A percentile compares a stretch with the other conserved stretches of the same genome.
Conservation (phyloP, 371 early-diverging fungal genomes). For the Mucor piriformis region DNA sequence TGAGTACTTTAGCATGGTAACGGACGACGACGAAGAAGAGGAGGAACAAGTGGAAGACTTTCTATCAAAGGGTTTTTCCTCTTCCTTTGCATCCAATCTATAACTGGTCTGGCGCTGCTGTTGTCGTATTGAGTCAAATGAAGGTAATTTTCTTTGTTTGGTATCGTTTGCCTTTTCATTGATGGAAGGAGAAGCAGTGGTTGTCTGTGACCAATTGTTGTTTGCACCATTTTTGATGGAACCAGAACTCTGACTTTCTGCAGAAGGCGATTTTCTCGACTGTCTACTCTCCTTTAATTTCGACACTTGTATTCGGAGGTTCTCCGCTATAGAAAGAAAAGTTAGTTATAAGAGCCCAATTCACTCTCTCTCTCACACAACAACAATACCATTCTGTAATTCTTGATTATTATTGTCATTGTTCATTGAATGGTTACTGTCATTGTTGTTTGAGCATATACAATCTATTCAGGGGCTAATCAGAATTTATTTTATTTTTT, state of each 20-base stretch:
- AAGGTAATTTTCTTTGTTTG: slow-evolving; percentile 15
- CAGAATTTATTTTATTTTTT: too few species aligned
- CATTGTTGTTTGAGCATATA: slow-evolving; percentile 6
- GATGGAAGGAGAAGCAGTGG: slow-evolving; percentile 3
- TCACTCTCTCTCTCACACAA: too few species aligned
- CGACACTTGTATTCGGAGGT: slow-evolving; percentile 27
- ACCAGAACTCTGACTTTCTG: neutral
- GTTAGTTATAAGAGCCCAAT: too few species aligned
- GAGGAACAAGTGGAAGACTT: slow-evolving; percentile 10
- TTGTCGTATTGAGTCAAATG: slow-evolving; percentile 21
- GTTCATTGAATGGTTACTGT: neutral
- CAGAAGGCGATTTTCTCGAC: neutral
- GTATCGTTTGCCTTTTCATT: slow-evolving; percentile 8
- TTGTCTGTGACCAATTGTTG: neutral
- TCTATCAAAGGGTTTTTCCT: slow-evolving; percentile 1
- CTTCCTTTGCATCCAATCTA: slow-evolving; percentile 4
- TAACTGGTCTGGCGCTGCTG: slow-evolving; percentile 10
- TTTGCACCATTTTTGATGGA: neutral
- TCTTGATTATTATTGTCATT: slow-evolving; percentile 18
- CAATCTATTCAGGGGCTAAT: slow-evolving; percentile 16
- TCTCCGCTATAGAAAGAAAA: slow-evolving; percentile 29
- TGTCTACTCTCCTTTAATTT: slow-evolving; percentile 23
- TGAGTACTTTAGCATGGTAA: neutral
- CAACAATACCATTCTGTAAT: slow-evolving; percentile 27
- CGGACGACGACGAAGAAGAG: neutral